Evolutionary conservation across 495 filamentous ascomycete genomes (phyloP).

Genomic region (Penicillium atrosanguineum): DNA sequence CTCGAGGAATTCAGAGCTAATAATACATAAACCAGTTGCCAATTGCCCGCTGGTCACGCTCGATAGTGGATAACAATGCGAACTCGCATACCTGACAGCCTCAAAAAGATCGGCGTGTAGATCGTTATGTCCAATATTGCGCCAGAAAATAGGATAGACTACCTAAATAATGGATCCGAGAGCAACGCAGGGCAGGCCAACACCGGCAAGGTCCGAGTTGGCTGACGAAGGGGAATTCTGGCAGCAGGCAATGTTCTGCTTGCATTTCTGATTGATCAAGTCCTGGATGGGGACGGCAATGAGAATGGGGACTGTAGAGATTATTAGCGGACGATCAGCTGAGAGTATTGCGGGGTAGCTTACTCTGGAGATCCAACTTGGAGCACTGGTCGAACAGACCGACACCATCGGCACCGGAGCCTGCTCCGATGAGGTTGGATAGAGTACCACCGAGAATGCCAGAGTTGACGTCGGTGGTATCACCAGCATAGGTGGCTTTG

Average conservation of each 20-base stretch:
- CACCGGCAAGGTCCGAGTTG: constrained; percentile 39
- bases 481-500: constrained; percentile 43
- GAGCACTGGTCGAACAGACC: constrained; percentile 42
- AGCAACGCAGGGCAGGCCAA: constrained; percentile 48
- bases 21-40: too few relatives aligned
- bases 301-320: constrained; percentile 23
- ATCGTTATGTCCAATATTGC: too few relatives aligned
- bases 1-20: too few relatives aligned
- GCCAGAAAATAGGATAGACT: too few relatives aligned
- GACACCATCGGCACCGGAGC: constrained; percentile 35
- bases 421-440: constrained; percentile 30
- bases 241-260: constrained; percentile 55
- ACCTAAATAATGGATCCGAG: constrained; percentile 51
- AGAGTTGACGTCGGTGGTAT: constrained; percentile 33
- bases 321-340: constrained; percentile 16
- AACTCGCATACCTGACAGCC: too few relatives aligned
- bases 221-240: constrained; percentile 40
- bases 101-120: too few relatives aligned
- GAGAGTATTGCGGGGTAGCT: neutral
- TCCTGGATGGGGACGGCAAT: constrained; percentile 39
- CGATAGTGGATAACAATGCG: too few relatives aligned
- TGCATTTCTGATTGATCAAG: constrained; percentile 49
- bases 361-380: constrained; percentile 34
- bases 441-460: constrained; percentile 30
- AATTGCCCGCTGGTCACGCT: too few relatives aligned